These are phyloP conservation scores for Fusarium sacchari DNA, from an alignment of 2,329 filamentous ascomycete species.

Conservation along the genomic window DNA sequence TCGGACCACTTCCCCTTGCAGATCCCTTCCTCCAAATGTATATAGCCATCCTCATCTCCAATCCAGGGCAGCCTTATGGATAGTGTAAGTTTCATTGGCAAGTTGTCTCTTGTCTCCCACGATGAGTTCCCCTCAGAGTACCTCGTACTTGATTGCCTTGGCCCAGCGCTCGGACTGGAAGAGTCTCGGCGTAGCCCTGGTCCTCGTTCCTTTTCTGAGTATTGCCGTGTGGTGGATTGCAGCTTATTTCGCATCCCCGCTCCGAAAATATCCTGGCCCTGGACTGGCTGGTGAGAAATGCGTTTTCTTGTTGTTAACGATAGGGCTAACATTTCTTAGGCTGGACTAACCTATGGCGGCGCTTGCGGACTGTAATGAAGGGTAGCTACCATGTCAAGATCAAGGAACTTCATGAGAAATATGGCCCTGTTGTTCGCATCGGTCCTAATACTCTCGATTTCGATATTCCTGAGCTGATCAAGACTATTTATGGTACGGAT, in stretches of 20 bases:
- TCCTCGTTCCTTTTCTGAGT: conserved; percentile 23
- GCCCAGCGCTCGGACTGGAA: conserved; percentile 17
- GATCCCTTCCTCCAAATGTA: no score
- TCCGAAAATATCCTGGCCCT: conserved; percentile 30
- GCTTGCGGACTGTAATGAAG: conserved; percentile 43
- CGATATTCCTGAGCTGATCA: conserved; percentile 49
- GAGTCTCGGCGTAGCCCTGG: conserved; percentile 1
- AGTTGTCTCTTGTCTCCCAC: neutral
- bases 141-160: conserved; percentile 13
- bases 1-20: no score
- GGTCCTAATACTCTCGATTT: conserved; percentile 53
- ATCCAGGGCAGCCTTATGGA: no score
- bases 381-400: conserved; percentile 45
- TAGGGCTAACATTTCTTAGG: neutral
- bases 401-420: conserved; percentile 50
- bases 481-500: conserved; percentile 50
- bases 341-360: conserved; percentile 52
- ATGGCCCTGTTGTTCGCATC: conserved; percentile 54
- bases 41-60: no score
- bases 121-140: conserved; percentile 19
- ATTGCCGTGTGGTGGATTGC: conserved; percentile 28
- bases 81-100: neutral
- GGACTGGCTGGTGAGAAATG: neutral
- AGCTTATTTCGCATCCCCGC: conserved; percentile 23
- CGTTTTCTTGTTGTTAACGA: no score